phyloP scores from a whole-genome alignment of 2,329 filamentous ascomycete genomes.

The Paraconiothyrium sp. region DNA sequence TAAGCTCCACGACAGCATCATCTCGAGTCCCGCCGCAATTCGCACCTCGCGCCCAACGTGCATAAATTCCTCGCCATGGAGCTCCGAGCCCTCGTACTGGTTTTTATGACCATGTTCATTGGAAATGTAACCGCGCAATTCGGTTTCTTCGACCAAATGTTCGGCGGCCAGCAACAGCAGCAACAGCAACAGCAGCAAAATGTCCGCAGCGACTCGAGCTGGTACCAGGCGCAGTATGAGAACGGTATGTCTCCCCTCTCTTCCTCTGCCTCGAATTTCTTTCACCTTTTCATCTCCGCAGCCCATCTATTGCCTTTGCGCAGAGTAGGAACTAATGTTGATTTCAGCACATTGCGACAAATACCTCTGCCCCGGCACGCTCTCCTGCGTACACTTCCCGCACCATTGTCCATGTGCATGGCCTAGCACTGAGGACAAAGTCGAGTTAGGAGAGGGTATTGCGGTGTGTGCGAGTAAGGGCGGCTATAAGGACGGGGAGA shows the following conservation, averaged over 20 bases:
- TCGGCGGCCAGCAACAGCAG: constrained; percentile 70
- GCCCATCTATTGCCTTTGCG: too few relatives aligned
- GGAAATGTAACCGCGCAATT: constrained; percentile 80
- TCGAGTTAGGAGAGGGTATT: constrained; percentile 77
- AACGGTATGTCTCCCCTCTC: constrained; percentile 61
- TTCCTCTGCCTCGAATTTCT: too few relatives aligned
- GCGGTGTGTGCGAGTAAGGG: constrained; percentile 79
- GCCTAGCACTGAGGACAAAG: constrained; percentile 69
- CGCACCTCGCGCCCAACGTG: not conserved
- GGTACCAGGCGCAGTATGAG: constrained; percentile 79
- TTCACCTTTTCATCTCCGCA: too few relatives aligned
- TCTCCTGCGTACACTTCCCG: constrained; percentile 94
- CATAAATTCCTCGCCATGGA: constrained; percentile 38
- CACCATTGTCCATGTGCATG: constrained; percentile 97
- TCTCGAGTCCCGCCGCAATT: constrained; percentile 8
- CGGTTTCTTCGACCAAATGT: constrained; percentile 99
- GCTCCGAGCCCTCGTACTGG: constrained; percentile 42
- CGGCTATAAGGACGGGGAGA: constrained; percentile 76
- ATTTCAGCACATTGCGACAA: constrained; percentile 81
- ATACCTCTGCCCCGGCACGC: constrained; percentile 92
- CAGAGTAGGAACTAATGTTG: constrained; percentile 21
- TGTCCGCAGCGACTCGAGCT: constrained; percentile 81
- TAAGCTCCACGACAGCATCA: constrained; percentile 38
- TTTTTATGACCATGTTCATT: constrained; percentile 62
- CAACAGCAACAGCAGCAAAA: constrained; percentile 74